Conservation (phyloP, 257 asterid species). For the Solanum raphanifolium region DNA sequence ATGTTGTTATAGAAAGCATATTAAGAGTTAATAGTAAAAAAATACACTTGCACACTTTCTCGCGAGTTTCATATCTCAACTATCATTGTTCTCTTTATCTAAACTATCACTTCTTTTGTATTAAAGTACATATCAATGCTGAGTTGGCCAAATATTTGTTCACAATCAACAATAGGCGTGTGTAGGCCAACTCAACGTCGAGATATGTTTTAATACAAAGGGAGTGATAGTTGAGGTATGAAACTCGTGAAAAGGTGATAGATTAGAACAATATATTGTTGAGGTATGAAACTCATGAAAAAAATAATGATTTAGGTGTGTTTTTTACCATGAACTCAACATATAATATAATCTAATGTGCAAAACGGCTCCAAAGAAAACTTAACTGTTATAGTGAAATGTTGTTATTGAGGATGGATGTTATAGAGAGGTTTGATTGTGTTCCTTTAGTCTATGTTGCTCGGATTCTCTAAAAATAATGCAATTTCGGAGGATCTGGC, state of each 20-base stretch:
- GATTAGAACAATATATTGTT: neutral
- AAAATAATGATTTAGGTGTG: neutral
- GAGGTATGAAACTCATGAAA: neutral
- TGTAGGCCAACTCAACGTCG: neutral
- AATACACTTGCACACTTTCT: neutral
- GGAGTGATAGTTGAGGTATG: neutral
- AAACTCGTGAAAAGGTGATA: neutral
- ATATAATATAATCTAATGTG: neutral
- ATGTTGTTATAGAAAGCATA: neutral
- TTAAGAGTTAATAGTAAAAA: neutral
- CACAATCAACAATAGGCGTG: neutral
- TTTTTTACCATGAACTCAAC: neutral
- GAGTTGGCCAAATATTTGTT: neutral
- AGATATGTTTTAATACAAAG: neutral
- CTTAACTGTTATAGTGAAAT: neutral
- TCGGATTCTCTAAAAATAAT: neutral
- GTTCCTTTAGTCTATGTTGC: neutral
- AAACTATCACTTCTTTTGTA: neutral
- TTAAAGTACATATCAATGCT: neutral
- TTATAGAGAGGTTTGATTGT: neutral
- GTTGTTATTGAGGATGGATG: neutral
- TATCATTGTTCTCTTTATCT: neutral
- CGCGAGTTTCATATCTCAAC: neutral
- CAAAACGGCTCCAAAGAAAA: neutral
- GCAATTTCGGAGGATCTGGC: neutral